Conservation (phyloP, 495 filamentous ascomycete species). For the Penicillium coffeae region DNA sequence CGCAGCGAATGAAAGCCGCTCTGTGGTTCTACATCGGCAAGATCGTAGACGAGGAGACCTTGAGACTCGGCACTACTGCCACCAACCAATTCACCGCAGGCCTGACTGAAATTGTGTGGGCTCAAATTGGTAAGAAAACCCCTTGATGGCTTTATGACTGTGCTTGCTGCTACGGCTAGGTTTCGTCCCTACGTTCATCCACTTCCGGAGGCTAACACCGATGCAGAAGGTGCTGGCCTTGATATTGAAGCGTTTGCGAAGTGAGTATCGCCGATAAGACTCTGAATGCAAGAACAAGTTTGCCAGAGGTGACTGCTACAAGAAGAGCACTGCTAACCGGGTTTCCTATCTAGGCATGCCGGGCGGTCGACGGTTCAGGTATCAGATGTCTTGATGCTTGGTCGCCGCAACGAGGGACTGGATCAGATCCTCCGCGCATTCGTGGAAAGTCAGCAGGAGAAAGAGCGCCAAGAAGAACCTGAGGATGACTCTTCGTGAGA, state of each 20-base stretch:
- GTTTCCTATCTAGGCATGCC: constrained; percentile 57
- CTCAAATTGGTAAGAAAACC: constrained; percentile 67
- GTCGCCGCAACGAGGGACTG: constrained; percentile 80
- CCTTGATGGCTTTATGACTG: background rate
- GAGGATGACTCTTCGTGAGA: background rate
- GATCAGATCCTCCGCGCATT: constrained; percentile 66
- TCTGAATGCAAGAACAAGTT: no score
- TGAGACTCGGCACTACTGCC: constrained; percentile 73
- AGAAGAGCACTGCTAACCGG: background rate
- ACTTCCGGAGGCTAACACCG: constrained; percentile 8
- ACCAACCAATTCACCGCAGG: constrained; percentile 95
- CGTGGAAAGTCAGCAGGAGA: constrained; percentile 50
- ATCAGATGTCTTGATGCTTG: constrained; percentile 82
- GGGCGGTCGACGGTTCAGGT: constrained; percentile 75
- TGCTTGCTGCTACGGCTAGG: background rate
- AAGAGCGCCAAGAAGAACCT: constrained; percentile 24
- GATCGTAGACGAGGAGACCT: constrained; percentile 81
- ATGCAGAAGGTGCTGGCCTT: constrained; percentile 63
- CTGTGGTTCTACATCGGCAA: constrained; percentile 91
- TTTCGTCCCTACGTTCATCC: constrained; percentile 3
- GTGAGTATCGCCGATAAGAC: constrained; percentile 28
- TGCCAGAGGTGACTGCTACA: constrained; percentile 7
- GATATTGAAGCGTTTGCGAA: constrained; percentile 82
- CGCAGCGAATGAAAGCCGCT: constrained; percentile 81
- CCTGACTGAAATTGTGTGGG: constrained; percentile 86